Evolutionary conservation across 441 rosid species (phyloP).

Genomic region (Eutrema salsugineum): DNA sequence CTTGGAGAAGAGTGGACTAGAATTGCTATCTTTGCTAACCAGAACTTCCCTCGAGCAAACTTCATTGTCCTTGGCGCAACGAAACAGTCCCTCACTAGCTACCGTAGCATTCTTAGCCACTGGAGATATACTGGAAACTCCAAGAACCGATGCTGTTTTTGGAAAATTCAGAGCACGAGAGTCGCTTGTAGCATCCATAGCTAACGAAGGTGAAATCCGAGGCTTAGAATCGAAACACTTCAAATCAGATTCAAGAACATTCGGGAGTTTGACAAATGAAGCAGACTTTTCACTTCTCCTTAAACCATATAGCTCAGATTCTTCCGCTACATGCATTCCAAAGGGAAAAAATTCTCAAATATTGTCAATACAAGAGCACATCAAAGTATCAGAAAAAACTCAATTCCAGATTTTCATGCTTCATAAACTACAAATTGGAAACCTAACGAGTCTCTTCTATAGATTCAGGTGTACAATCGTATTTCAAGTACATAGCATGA

Average conservation of each 20-base stretch:
- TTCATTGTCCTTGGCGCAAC: conserved; percentile 9
- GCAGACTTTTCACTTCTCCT: neutral
- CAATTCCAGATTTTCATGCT: neutral
- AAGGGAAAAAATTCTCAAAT: neutral
- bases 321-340: neutral
- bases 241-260: neutral
- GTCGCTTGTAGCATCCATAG: neutral
- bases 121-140: neutral
- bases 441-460: neutral
- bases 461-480: neutral
- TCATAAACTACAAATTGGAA: neutral
- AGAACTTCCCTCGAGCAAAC: neutral
- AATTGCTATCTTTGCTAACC: conserved; percentile 6
- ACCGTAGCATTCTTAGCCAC: neutral
- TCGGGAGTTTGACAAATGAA: neutral
- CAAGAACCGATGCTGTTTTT: neutral
- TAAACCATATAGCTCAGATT: conserved; percentile 1
- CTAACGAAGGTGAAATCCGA: neutral
- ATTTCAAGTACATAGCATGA: neutral
- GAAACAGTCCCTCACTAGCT: neutral
- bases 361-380: neutral
- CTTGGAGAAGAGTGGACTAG: conserved; percentile 7
- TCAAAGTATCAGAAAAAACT: neutral
- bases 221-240: neutral
- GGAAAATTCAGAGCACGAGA: neutral